These are phyloP conservation scores for Penicillium capsulatum DNA, from an alignment of 2,329 filamentous ascomycete species.

Conservation along the genomic window DNA sequence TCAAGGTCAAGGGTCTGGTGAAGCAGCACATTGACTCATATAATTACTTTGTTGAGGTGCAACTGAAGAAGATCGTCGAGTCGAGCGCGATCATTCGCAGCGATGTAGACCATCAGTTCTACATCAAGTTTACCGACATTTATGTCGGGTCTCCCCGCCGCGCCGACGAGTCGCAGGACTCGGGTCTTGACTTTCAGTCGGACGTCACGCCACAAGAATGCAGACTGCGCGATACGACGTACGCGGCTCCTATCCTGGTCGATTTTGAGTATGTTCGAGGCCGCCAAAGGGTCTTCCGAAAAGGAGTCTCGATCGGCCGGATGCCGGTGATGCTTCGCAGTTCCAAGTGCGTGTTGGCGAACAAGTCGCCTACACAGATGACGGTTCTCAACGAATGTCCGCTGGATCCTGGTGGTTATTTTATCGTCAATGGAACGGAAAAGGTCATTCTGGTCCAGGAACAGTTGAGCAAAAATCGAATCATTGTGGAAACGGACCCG, in stretches of 20 bases:
- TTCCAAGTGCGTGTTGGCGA: conserved; percentile 81
- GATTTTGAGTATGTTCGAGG: conserved; percentile 88
- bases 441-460: conserved; percentile 99
- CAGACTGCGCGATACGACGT: conserved; percentile 94
- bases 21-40: conserved; percentile 99
- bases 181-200: conserved; percentile 42
- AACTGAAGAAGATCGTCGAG: conserved; percentile 93
- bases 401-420: conserved; percentile 93
- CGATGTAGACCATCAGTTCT: conserved; percentile 89
- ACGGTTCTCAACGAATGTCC: conserved; percentile 91
- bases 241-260: conserved; percentile 87
- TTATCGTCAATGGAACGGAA: conserved; percentile 94
- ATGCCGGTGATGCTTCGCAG: conserved; percentile 97
- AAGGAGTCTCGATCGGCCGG: conserved; percentile 73
- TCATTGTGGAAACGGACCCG: conserved; percentile 88
- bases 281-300: conserved; percentile 68
- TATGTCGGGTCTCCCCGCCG: conserved; percentile 78
- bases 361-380: conserved; percentile 84
- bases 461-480: conserved; percentile 97
- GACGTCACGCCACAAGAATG: conserved; percentile 90
- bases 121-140: conserved; percentile 89
- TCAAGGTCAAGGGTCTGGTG: conserved; percentile 94
- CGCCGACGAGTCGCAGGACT: conserved; percentile 64
- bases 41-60: conserved; percentile 95
- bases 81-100: conserved; percentile 85